Evolutionary conservation across 345 rosid species (phyloP).

Genomic region (Salix arbutifolia): DNA sequence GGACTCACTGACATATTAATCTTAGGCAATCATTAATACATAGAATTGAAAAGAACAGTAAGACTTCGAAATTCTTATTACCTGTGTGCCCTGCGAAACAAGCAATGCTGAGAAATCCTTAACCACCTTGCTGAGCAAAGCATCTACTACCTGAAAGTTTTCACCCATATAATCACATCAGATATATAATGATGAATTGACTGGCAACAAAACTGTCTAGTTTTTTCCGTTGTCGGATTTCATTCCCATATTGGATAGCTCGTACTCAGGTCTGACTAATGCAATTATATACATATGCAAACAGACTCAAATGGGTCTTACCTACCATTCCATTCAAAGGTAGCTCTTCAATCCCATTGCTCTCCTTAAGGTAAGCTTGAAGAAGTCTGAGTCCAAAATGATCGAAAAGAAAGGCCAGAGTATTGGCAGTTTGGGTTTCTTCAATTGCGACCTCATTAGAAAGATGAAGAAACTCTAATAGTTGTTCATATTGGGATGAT

Average conservation of each 20-base stretch:
- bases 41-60: not conserved
- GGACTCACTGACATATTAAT: not conserved
- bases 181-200: not conserved
- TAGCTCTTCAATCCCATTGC: slow-evolving; percentile 50
- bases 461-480: slow-evolving; percentile 82
- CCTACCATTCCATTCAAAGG: slow-evolving; percentile 98
- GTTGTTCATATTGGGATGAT: slow-evolving; percentile 81
- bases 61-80: slow-evolving; percentile 13
- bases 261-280: not conserved
- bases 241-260: not conserved
- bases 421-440: slow-evolving; percentile 73
- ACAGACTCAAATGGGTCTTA: slow-evolving; percentile 36
- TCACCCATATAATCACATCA: slow-evolving; percentile 7
- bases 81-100: slow-evolving; percentile 92
- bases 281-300: not conserved
- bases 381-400: slow-evolving; percentile 78
- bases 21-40: not conserved
- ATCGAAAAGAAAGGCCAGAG: slow-evolving; percentile 76
- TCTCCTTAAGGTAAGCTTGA: slow-evolving; percentile 71
- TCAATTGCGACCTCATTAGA: slow-evolving; percentile 66
- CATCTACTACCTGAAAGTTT: slow-evolving; percentile 62
- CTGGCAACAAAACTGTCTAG: not conserved
- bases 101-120: slow-evolving; percentile 80
- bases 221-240: not conserved
- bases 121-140: slow-evolving; percentile 73